Evolutionary conservation across 768 basidiomycete genomes (phyloP), one percentile per base, ranked within the genome.

Genomic region (Coprinellus micaceus): DNA sequence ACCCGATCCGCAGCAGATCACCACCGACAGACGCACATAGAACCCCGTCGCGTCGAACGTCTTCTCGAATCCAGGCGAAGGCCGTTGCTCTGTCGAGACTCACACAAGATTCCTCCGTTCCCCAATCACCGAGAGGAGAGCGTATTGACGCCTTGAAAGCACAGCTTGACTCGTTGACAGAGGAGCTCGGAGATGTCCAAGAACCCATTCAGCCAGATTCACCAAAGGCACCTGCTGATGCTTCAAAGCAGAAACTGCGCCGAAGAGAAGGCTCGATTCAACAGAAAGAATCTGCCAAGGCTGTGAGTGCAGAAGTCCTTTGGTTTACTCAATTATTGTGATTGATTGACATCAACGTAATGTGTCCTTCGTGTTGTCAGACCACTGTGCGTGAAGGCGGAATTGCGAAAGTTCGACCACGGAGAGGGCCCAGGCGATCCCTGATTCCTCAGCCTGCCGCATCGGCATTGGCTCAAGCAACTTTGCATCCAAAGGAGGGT

Each of bases 101-200:
- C 24, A 25, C 52, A 54, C 61, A 52, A 45, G 52, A 52, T 53
- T 53, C 33, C 29, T 40, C 58, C 58, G 56, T 53, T 55, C 64
- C 62, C 57, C 65, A 61, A 49, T 65, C 68, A 33, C 61, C 67
- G 53, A 56, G 60, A 56, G 59, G 58, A 53, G 63, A 61, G 37
- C 67, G 54, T 41, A 40, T 66, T 33, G 56, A 54, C 22, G 56
- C 51, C 26, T 59, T 69, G 53, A 67, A 60, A 59, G 62, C 65
- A 56, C 67, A 69, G 55, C 60, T 72, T 21, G 58, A 69, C 33
- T 57, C 56, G 59, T 53, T 69, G 61, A 47, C 63, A 45, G 58
- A 62, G 55, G 63, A 65, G 58, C 33, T 61, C 43, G 45, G 29
- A 29, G 49, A 54, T 57, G 57, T 48, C 48, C 47, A 57, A 41